Conservation (phyloP, 495 filamentous ascomycete genomes). For the Xylaria palmicola region DNA sequence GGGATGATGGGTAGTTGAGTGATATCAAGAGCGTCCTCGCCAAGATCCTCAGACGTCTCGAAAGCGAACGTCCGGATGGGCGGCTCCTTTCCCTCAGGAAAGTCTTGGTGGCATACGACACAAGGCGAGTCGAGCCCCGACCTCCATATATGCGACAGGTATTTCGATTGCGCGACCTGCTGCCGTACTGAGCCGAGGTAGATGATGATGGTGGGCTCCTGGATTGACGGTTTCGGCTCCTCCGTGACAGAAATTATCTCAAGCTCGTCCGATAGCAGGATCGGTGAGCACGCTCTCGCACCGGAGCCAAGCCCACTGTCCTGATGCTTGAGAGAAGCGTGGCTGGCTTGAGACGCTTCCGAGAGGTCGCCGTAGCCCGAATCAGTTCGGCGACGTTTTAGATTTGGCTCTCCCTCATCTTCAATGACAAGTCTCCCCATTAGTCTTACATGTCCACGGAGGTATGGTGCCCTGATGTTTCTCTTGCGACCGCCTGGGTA, state of each 20-base stretch:
- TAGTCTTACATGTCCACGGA: neutral
- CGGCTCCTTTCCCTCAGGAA: neutral
- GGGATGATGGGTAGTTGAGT: neutral
- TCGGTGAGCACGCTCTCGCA: neutral
- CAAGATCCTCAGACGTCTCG: neutral
- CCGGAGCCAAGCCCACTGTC: neutral
- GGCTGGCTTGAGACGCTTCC: neutral
- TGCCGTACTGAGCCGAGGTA: neutral
- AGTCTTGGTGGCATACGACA: neutral
- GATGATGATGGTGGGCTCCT: neutral
- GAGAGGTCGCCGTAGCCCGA: neutral
- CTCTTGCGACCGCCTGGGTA: no score
- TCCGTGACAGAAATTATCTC: neutral
- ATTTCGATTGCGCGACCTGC: neutral
- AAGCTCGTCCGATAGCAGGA: neutral
- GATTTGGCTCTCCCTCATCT: neutral
- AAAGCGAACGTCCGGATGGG: slow-evolving; percentile 1
- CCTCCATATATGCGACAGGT: neutral
- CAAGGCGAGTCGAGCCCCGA: neutral
- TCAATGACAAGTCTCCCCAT: neutral
- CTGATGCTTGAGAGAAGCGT: neutral
- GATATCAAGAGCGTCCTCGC: neutral
- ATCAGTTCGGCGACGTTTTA: slow-evolving; percentile 1
- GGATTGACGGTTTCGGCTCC: neutral
- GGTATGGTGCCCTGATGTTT: no score